These are phyloP conservation scores for Entophlyctis luteolus DNA, from an alignment of 192 early-diverging fungal species.

Conservation along the genomic window DNA sequence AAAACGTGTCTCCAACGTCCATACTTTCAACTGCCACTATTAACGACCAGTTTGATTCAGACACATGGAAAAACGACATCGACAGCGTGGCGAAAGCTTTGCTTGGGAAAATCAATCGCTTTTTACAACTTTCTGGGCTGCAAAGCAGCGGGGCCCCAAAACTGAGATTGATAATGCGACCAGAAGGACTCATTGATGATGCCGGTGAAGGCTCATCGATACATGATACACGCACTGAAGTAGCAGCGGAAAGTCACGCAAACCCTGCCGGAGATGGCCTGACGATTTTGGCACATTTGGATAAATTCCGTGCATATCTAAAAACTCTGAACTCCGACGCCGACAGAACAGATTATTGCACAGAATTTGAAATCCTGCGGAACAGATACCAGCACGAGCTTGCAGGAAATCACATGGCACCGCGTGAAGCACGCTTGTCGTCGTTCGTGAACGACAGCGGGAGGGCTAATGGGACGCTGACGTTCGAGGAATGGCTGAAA, in stretches of 20 bases:
- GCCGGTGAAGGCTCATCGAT: constrained; percentile 7
- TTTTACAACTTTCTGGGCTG: constrained; percentile 8
- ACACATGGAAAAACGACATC: background rate
- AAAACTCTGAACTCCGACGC: background rate
- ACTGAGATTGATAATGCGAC: constrained; percentile 35
- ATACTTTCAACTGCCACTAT: background rate
- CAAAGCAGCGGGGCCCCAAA: background rate
- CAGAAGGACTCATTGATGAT: constrained; percentile 28
- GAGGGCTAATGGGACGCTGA: background rate
- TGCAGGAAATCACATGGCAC: background rate
- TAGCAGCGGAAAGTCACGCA: constrained; percentile 11
- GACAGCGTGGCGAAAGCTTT: background rate
- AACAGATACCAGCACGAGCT: background rate
- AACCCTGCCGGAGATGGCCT: background rate
- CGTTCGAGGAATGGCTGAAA: constrained; percentile 24
- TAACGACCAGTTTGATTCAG: background rate
- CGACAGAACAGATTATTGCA: background rate
- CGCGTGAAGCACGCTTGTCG: background rate
- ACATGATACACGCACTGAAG: too few relatives aligned
- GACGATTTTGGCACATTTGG: background rate
- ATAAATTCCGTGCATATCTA: background rate
- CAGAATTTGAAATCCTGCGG: constrained; percentile 3
- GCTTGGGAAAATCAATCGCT: constrained; percentile 1
- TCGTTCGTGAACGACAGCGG: constrained; percentile 16
- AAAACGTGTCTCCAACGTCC: background rate